Percentiles rank a stretch among this genome's conserved stretches.
These are phyloP conservation scores for Lignosus rhinocerotis DNA, from an alignment of 1,284 basidiomycete genomes.

Conservation along the genomic window DNA sequence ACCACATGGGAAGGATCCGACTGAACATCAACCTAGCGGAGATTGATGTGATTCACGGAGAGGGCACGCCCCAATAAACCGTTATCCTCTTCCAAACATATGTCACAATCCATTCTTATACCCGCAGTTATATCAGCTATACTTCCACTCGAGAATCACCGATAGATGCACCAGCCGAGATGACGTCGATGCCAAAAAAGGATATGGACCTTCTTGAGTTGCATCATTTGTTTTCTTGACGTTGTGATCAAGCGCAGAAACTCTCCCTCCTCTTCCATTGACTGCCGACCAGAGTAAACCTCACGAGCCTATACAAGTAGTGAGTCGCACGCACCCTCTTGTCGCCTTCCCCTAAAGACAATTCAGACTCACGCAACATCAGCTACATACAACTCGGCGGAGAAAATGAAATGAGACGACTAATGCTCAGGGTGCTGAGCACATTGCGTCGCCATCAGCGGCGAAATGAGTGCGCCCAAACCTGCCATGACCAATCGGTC, in stretches of 20 bases:
- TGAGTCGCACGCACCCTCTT: slow-evolving; percentile 42
- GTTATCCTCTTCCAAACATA: slow-evolving; percentile 22
- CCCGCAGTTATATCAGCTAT: slow-evolving; percentile 39
- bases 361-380: slow-evolving; percentile 46
- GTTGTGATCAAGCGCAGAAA: too few relatives aligned
- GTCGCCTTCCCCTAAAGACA: slow-evolving; percentile 53
- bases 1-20: slow-evolving; percentile 53
- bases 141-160: not conserved
- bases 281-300: too few relatives aligned
- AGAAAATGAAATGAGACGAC: slow-evolving; percentile 65
- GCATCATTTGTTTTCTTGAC: too few relatives aligned
- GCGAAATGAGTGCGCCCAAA: slow-evolving; percentile 65
- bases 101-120: slow-evolving; percentile 16
- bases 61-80: slow-evolving; percentile 29
- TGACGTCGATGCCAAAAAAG: slow-evolving; percentile 69
- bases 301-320: not conserved
- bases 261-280: slow-evolving; percentile 40
- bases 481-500: slow-evolving; percentile 35
- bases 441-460: slow-evolving; percentile 71
- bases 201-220: slow-evolving; percentile 52
- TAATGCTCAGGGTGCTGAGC: slow-evolving; percentile 46
- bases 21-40: slow-evolving; percentile 51
- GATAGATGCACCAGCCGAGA: slow-evolving; percentile 49
- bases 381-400: slow-evolving; percentile 52
- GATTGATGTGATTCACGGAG: not conserved